A percentile compares a stretch with the other conserved stretches of the same genome.
Evolutionary conservation across 176 grass and related monocot genomes (phyloP).

Genomic region (Oryza coarctata): DNA sequence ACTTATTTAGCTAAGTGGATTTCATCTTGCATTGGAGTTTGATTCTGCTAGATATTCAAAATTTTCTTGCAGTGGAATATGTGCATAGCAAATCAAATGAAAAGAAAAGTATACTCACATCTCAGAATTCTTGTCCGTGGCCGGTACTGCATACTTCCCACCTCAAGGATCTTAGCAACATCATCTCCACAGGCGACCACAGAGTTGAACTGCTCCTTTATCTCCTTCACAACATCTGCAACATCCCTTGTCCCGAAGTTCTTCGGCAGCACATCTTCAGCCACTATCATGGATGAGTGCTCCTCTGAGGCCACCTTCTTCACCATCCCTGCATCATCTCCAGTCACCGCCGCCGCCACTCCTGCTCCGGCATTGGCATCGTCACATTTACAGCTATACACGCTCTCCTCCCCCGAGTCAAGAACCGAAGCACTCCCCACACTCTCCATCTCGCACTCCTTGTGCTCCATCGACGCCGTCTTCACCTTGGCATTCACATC

Average conservation of each 20-base stretch:
- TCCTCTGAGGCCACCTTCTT: slow-evolving; percentile 55
- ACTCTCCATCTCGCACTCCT: slow-evolving; percentile 39
- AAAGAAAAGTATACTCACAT: slow-evolving; percentile 59
- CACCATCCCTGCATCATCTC: slow-evolving; percentile 26
- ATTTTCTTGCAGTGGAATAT: slow-evolving; percentile 11
- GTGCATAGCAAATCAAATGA: background rate
- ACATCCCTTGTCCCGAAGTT: slow-evolving; percentile 59
- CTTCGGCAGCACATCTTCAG: slow-evolving; percentile 28
- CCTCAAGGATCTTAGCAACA: slow-evolving; percentile 77
- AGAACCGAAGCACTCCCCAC: slow-evolving; percentile 28
- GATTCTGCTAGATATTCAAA: background rate
- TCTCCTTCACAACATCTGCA: slow-evolving; percentile 63
- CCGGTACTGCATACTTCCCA: slow-evolving; percentile 53
- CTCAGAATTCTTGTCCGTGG: slow-evolving; percentile 51
- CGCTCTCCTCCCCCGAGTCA: slow-evolving; percentile 44
- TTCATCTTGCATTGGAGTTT: background rate
- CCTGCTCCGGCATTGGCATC: slow-evolving; percentile 13
- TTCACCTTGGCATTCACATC: slow-evolving; percentile 39
- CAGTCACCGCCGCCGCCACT: background rate
- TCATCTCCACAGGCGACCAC: slow-evolving; percentile 60
- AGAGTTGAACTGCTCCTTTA: slow-evolving; percentile 77
- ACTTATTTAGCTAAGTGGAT: background rate
- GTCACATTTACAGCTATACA: slow-evolving; percentile 44
- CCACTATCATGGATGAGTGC: slow-evolving; percentile 34
- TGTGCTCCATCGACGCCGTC: slow-evolving; percentile 45